Base-by-base conservation (phyloP, 148 eudicot species). In the Euryodendron excelsum region DNA sequence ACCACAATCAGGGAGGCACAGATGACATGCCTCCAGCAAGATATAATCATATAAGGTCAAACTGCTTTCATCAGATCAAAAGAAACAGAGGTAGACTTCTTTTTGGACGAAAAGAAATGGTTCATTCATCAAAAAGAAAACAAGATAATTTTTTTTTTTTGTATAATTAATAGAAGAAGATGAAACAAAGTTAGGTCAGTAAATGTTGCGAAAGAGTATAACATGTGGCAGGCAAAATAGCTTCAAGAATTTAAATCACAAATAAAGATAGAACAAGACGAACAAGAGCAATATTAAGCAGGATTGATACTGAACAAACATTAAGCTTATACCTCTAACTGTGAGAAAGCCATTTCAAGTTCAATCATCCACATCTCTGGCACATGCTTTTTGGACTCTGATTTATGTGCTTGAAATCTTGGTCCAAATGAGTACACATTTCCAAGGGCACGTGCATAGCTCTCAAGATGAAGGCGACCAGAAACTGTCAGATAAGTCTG, bases 281-380 rank as follows among this genome's bases (percentile, higher is more conserved):
- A 18, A 37, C 13, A 36, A 66, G 28, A 36, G 47, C 70, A 66
- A 66, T 64, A 66, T 36, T 4, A 66, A 66, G 15, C 18, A 41
- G 17, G 11, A 44, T 9, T 4, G 53, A 69, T 14, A 39, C 50
- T 37, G 30, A 39, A 23, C 41, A 67, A 44, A 30, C 31, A 69
- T 47, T 14, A 50, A 73, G 30, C 55, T 45, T 13, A 34, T 80
- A 96, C 99, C 96, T 96, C 94, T 50, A 92, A 71, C 39, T 93
- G 88, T 30, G 99, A 84, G 82, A 96, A 93, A 53, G 97, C 97
- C 87, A 96, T 90, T 89, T 96, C 98, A 60, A 90, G 74, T 74
- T 96, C 99, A 74, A 89, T 82, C 93, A 89, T 93, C 93, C 95
- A 96, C 92, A 88, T 91, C 88, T 96, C 98, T 7, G 99, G 86